Evolutionary conservation across 2,329 filamentous ascomycete genomes (phyloP).

Genomic region (Cladosporium oxysporum): DNA sequence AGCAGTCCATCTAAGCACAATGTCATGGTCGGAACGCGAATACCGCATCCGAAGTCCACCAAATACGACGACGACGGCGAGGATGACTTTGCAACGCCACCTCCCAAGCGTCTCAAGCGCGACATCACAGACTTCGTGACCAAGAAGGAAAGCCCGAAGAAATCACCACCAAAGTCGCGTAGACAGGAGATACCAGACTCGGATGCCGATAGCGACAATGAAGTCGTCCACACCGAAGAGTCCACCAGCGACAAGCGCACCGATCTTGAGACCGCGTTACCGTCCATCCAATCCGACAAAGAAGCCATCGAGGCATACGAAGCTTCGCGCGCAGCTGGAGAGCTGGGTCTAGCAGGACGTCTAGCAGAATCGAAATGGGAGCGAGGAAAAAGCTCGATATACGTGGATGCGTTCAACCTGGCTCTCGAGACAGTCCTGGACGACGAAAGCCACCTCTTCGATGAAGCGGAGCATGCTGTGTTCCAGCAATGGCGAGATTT

Average conservation of each 20-base stretch:
- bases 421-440: conserved; percentile 85
- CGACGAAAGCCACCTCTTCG: conserved; percentile 85
- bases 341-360: conserved; percentile 48
- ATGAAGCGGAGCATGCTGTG: conserved; percentile 72
- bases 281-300: conserved; percentile 65
- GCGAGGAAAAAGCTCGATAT: conserved; percentile 82
- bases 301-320: conserved; percentile 81
- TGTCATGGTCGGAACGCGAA: conserved; percentile 48
- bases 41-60: conserved; percentile 48
- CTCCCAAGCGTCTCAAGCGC: conserved; percentile 46
- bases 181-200: conserved; percentile 34
- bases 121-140: conserved; percentile 26
- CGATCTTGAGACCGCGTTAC: conserved; percentile 71
- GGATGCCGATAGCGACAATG: conserved; percentile 36
- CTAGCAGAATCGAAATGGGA: conserved; percentile 66
- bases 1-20: conserved; percentile 49
- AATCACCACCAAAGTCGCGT: conserved; percentile 24
- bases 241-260: conserved; percentile 52
- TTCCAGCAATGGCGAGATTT: conserved; percentile 75
- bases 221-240: conserved; percentile 29
- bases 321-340: conserved; percentile 59
- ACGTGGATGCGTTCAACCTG: conserved; percentile 95
- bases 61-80: conserved; percentile 42
- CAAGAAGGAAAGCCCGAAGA: conserved; percentile 22
- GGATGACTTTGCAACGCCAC: conserved; percentile 37